Base-by-base conservation (phyloP, 225 moss, liverwort and hornwort species). In the Straminergon stramineum region DNA sequence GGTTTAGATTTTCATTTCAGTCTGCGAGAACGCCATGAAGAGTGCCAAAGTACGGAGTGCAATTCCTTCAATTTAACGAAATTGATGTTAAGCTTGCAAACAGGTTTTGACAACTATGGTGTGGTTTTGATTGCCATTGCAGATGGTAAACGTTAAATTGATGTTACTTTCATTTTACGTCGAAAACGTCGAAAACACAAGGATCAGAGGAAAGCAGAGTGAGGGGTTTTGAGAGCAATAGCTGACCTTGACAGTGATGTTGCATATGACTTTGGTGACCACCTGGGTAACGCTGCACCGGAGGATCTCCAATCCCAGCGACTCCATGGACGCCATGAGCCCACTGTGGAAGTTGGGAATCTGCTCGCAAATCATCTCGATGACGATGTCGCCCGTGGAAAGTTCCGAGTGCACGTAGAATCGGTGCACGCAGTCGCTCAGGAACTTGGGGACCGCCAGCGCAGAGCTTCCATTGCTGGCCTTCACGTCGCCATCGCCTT, bases 361-460 rank as follows among this genome's bases (percentile, higher is more conserved):
- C 56, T 82, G 67, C 86, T 91, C 86, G 53, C 92, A 94, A 7
- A 91, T 93, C 91, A 93, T 88, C 88, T 94, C 93, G 56, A 94
- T 90, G 35, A 90, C 51, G 51, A 94, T 90, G n/a, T 83, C 81
- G 7, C 89, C 91, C 55, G 82, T n/a, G 66, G 86, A 65, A 10
- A 64, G 80, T 16, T 93, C 93, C 43, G 93, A 91, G 26, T 93
- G 93, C 91, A 94, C 81, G 79, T 88, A 90, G 77, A 93, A 89
- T 15, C 90, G 88, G n/a, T 88, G 81, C 76, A 94, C 90, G 77
- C 90, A 92, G 17, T 93, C 86, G 79, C 86, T 89, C 52, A 93
- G 83, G 55, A 37, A 86, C 68, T 88, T 87, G 39, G 93, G 86
- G 9, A 76, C 65, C 58, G 17, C 71, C 28, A 17, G 81, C 28